Evolutionary conservation across 2,329 filamentous ascomycete species (phyloP), one percentile per base, ranked within the genome.

Genomic region (Fusarium subglutinans): DNA sequence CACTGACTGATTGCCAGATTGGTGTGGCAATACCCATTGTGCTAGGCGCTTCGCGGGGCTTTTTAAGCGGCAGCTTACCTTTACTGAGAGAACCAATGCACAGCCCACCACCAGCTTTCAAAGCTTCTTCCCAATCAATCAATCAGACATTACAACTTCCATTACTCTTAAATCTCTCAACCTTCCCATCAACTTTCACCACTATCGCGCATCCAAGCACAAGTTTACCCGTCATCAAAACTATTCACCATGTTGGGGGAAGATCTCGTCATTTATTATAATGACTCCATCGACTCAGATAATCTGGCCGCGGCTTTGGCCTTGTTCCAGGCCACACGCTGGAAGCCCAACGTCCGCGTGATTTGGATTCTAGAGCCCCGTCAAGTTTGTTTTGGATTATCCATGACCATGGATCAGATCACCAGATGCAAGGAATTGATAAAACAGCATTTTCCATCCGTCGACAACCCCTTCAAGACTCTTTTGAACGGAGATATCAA

Each of bases 251-350:
- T 76, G 45, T 48, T 48, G 74, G 68, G 63, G 40, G 66, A 73
- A 60, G 58, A 68, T 38, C 60, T 78, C 51, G 54, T 78, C 48
- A 76, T 78, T 48, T 78, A 73, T 61, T 78, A 77, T 44, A 78
- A 78, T 76, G 76, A 78, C 67, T 74, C 68, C 15, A 78, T 78
- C 63, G 76, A 78, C 60, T 78, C 76, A 60, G 76, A 78, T 37
- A 78, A 78, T 57, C 54, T 69, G 58, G 74, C 76, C 40, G 74
- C 76, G 22, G 76, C 76, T 20, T 65, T 72, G 66, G 76, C 73
- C 20, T 56, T 78, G 55, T 67, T 58, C 55, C 63, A 57, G 47
- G 76, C 70, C 22, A 73, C 63, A 17, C 35, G 41, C 37, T 37
- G 54, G 8, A 67, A 47, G 22, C 50, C 62, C 18, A 73, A 66